These are phyloP conservation scores for Saccharomycopsis amapae DNA, from an alignment of 805 yeast species.

Conservation along the genomic window DNA sequence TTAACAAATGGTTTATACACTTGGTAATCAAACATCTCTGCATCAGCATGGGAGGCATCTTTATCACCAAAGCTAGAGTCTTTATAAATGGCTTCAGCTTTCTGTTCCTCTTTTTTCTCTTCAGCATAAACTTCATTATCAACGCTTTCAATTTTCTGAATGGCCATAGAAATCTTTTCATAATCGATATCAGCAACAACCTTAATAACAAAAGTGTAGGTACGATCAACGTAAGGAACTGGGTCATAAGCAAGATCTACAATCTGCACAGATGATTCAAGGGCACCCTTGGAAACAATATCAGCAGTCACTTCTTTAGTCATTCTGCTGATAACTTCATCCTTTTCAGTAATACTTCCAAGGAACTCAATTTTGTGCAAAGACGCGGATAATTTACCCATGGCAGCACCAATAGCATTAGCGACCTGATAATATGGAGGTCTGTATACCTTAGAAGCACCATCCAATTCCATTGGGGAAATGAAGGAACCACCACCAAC, in stretches of 20 bases:
- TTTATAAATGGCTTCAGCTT: conserved; percentile 15
- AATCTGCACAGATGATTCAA: conserved; percentile 23
- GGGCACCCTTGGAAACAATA: conserved; percentile 28
- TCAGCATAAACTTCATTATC: not conserved
- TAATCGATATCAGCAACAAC: conserved; percentile 41
- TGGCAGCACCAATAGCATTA: conserved; percentile 46
- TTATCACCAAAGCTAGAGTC: conserved; percentile 10
- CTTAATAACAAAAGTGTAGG: conserved; percentile 32
- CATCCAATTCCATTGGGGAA: conserved; percentile 32
- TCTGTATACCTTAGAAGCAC: conserved; percentile 36
- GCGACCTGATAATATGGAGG: conserved; percentile 39
- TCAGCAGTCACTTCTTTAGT: conserved; percentile 23
- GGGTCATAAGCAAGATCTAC: conserved; percentile 28
- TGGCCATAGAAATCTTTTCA: conserved; percentile 20
- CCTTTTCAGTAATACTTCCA: conserved; percentile 16
- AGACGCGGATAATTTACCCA: conserved; percentile 37
- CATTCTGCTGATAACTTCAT: conserved; percentile 22
- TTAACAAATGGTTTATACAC: conserved; percentile 30
- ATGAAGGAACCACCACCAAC: conserved; percentile 48
- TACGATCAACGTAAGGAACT: conserved; percentile 30
- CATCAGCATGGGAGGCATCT: conserved; percentile 5
- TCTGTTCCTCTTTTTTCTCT: conserved; percentile 2
- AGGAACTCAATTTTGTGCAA: conserved; percentile 21
- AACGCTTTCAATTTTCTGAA: conserved; percentile 8
- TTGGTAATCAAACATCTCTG: conserved; percentile 25